Conservation (phyloP, 306 rosid genomes). For the Abrus precatorius region DNA sequence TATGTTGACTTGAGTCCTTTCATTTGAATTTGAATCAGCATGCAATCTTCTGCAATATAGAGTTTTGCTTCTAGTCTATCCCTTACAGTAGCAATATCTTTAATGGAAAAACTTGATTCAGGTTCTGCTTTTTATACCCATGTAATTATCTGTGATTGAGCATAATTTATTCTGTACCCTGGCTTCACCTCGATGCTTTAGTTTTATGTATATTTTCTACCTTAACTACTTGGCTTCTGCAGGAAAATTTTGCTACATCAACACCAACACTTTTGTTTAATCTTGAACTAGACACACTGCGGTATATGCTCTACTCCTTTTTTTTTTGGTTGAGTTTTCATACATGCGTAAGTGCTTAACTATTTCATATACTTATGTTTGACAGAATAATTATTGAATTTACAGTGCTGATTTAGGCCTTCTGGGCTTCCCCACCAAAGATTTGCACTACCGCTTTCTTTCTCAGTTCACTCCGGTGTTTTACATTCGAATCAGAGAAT, state of each 20-base stretch:
- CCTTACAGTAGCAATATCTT: slow-evolving; percentile 9
- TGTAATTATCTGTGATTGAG: slow-evolving; percentile 19
- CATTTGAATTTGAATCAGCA: slow-evolving; percentile 40
- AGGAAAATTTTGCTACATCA: slow-evolving; percentile 87
- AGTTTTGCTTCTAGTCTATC: slow-evolving; percentile 38
- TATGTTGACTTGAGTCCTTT: slow-evolving; percentile 32
- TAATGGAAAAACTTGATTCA: slow-evolving; percentile 26
- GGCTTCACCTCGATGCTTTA: slow-evolving; percentile 31
- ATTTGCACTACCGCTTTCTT: slow-evolving; percentile 96
- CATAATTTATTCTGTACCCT: slow-evolving; percentile 15
- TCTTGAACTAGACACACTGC: slow-evolving; percentile 94
- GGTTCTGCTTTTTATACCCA: slow-evolving; percentile 37
- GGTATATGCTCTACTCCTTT: slow-evolving; percentile 57
- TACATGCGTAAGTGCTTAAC: slow-evolving; percentile 37
- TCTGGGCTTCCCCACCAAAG: slow-evolving; percentile 88
- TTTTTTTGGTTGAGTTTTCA: slow-evolving; percentile 6
- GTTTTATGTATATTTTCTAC: slow-evolving; percentile 39
- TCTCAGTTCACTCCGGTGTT: slow-evolving; percentile 93
- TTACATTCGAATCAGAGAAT: slow-evolving; percentile 89
- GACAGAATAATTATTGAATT: slow-evolving; percentile 55
- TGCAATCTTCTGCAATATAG: neutral
- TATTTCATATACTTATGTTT: slow-evolving; percentile 38
- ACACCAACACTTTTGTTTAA: slow-evolving; percentile 86
- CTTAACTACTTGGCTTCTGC: slow-evolving; percentile 57
- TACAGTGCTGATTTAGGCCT: slow-evolving; percentile 98